phyloP scores from a whole-genome alignment of 176 grass and related monocot species.

The Oryza longistaminata region DNA sequence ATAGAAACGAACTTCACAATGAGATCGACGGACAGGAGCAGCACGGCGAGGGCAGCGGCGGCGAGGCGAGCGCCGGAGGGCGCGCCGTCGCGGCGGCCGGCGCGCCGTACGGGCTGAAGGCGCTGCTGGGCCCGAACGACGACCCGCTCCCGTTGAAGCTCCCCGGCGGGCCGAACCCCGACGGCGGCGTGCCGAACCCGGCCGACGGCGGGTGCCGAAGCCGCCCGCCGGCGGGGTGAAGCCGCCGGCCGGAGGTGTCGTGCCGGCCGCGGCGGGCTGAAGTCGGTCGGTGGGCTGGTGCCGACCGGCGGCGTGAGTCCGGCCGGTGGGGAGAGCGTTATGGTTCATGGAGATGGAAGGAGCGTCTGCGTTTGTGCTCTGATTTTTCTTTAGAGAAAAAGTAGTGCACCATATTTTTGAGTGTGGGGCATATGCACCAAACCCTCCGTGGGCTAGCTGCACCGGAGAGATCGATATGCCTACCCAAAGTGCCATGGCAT shows the following conservation, averaged over 20 bases:
- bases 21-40: slow-evolving; percentile 12
- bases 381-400: no score
- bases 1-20: slow-evolving; percentile 17
- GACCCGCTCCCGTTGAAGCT: slow-evolving; percentile 38
- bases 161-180: slow-evolving; percentile 28
- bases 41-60: not conserved
- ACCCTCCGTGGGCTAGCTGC: no score
- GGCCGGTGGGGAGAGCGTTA: slow-evolving; percentile 13
- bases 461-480: no score
- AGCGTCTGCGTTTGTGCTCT: no score
- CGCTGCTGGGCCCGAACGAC: slow-evolving; percentile 50
- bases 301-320: slow-evolving; percentile 41
- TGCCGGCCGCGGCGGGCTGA: slow-evolving; percentile 29
- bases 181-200: slow-evolving; percentile 13
- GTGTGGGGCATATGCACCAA: no score
- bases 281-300: slow-evolving; percentile 43
- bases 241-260: slow-evolving; percentile 20
- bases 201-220: not conserved
- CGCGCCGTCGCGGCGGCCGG: slow-evolving; percentile 6
- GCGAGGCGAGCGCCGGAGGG: not conserved
- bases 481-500: no score
- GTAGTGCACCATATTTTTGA: no score
- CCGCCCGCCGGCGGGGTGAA: slow-evolving; percentile 28
- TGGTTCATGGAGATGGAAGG: no score
- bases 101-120: slow-evolving; percentile 31